Conservation (phyloP, 305 asterid genomes). For the Solanum aculeatissimum region DNA sequence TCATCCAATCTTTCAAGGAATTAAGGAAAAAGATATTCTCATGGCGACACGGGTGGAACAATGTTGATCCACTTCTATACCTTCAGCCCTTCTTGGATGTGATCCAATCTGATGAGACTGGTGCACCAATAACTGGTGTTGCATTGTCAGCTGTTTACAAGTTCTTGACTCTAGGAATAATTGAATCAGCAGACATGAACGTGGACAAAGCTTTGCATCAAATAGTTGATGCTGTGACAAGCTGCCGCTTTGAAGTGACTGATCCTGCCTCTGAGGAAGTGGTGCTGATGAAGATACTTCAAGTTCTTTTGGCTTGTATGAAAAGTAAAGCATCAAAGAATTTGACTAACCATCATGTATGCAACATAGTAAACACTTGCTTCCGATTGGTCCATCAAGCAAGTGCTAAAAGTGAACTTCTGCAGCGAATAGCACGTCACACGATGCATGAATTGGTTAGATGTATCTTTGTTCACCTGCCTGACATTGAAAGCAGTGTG, state of each 20-base stretch:
- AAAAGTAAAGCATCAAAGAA: slow-evolving; percentile 70
- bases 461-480: slow-evolving; percentile 78
- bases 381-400: slow-evolving; percentile 96
- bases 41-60: slow-evolving; percentile 70
- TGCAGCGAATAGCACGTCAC: slow-evolving; percentile 90
- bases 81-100: slow-evolving; percentile 89
- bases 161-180: slow-evolving; percentile 66
- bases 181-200: slow-evolving; percentile 61
- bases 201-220: slow-evolving; percentile 70
- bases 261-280: slow-evolving; percentile 99
- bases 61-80: slow-evolving; percentile 67
- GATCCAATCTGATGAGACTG: slow-evolving; percentile 92
- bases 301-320: slow-evolving; percentile 98
- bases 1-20: slow-evolving; percentile 71
- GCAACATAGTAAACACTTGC: slow-evolving; percentile 83
- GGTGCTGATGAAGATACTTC: slow-evolving; percentile 95
- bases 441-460: slow-evolving; percentile 89
- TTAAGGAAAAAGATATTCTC: slow-evolving; percentile 68
- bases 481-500: slow-evolving; percentile 36
- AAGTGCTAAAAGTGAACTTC: slow-evolving; percentile 82
- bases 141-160: slow-evolving; percentile 88
- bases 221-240: slow-evolving; percentile 95
- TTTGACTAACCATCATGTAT: slow-evolving; percentile 80
- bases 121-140: slow-evolving; percentile 96
- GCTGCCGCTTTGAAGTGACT: slow-evolving; percentile 98